Evolutionary conservation across 2,329 filamentous ascomycete species (phyloP), one percentile per base, ranked within the genome.

Genomic region (Hyphodiscus sp.): DNA sequence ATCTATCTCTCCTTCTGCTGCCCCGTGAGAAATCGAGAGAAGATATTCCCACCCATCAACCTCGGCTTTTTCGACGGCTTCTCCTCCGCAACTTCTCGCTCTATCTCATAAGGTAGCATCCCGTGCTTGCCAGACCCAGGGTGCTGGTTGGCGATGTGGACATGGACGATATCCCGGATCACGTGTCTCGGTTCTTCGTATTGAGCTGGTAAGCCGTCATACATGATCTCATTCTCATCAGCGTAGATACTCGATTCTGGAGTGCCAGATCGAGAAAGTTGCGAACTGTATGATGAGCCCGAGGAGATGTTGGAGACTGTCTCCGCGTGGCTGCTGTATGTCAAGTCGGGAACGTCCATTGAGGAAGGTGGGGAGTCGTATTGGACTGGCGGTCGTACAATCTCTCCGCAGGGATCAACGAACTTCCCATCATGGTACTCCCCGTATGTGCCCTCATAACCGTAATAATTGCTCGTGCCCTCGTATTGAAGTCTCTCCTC

Each of bases 341-440:
- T 62, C 26, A 71, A 66, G 47, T 54, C 63, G 10, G 70, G 69
- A 20, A 70, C 60, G 44, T 70, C 68, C n/a, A 61, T 61, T 3
- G 66, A 61, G 11, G 65, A 66, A 11, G 70, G 70, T 45, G 69
- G 68, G 11, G 69, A 70, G 46, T 67, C 57, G 55, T 61, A 60
- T 47, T 49, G 49, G 16, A 46, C 49, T 16, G 52, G 41, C 33
- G 50, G 43, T 15, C 33, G 44, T 23, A 30, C 11, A 30, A 50
- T 30, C 41, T 50, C n/a, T 18, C 55, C 54, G 44, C 57, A 54
- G 30, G 50, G 54, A 19, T 59, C 61, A 50, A 55, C 26, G 46
- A 59, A 59, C 19, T 57, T 55, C 20, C 56, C 49, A 15, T 59
- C 44, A 56, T 58, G 53, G 5, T 51, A 19, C 41, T 55, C 41